Base-by-base conservation (phyloP, 805 yeast genomes). In the Candida incommunis region DNA sequence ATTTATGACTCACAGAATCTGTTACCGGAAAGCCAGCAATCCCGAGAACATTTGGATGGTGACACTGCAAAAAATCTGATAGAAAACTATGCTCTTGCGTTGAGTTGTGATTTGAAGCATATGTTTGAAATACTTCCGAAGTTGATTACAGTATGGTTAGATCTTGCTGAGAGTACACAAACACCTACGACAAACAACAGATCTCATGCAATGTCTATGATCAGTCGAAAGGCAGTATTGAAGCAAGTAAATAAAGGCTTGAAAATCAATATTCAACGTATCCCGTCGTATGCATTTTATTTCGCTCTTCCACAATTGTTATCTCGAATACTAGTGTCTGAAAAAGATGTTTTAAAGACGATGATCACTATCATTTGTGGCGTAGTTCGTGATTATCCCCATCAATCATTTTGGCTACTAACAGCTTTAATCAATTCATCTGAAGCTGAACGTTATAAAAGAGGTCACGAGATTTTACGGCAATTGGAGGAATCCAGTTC, bases 301-400 rank as follows among this genome's bases (percentile, higher is more conserved):
- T 71, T 87, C 0, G 94, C 86, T 0, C 66, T 90, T 20, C 83
- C 96, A 0, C 97, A 92, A 58, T 59, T 92, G 27, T 64, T 90
- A 3, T 86, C 96, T 0, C 70, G 97, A 53, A 69, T 88, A 47
- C 67, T 31, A 13, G 37, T 31, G 5, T 9, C 37, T 7, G 37
- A 31, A 5, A 31, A 9, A n/a, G 11, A 31, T 13, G 37, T 31
- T 31, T 18, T 9, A 5, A 18, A 31, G 4, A 31, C 37, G 7
- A 9, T 31, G 37, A 13, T 31, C 4, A 4, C 37, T 5, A 5
- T 31, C 13, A 31, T 31, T 31, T 31, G 9, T 5, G 4, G 18
- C 5, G 37, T 16, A 18, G 18, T 18, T 16, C n/a, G 37, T 16
- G 18, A 31, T 5, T 31, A 31, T 18, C 37, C 37, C 4, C 37